Conservation (phyloP, 208 protist genomes). For the Trypanosoma avium region DNA sequence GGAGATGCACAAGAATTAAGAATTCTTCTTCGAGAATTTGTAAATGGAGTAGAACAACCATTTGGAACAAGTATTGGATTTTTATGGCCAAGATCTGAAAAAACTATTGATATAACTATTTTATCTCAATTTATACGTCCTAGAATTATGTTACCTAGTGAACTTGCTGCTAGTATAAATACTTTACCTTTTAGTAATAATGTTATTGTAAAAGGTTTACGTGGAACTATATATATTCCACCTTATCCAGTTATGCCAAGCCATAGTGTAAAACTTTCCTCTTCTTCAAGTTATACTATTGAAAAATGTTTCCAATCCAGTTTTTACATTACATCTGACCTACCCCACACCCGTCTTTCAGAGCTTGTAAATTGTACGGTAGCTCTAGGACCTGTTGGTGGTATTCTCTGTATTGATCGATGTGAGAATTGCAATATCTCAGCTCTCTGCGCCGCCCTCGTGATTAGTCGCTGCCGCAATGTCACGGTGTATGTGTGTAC, state of each 20-base stretch:
- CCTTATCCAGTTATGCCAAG: constrained; percentile 44
- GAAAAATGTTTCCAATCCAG: constrained; percentile 65
- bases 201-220: constrained; percentile 45
- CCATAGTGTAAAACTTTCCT: constrained; percentile 32
- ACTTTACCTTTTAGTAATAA: constrained; percentile 62
- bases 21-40: constrained; percentile 83
- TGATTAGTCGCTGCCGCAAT: constrained; percentile 76
- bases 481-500: constrained; percentile 80
- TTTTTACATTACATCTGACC: constrained; percentile 74
- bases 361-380: constrained; percentile 87
- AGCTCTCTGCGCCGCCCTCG: constrained; percentile 71
- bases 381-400: constrained; percentile 77
- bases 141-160: constrained; percentile 65
- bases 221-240: constrained; percentile 60
- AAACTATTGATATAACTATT: constrained; percentile 80
- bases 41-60: constrained; percentile 80
- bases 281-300: constrained; percentile 75
- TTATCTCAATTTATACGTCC: constrained; percentile 89
- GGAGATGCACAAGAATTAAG: constrained; percentile 78
- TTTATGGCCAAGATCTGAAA: constrained; percentile 81
- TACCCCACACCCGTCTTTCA: constrained; percentile 82
- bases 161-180: constrained; percentile 35
- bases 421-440: constrained; percentile 87
- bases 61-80: constrained; percentile 83
- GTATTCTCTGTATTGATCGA: constrained; percentile 75